phyloP scores from a whole-genome alignment of 768 basidiomycete species.

The Amanita exitialis region DNA sequence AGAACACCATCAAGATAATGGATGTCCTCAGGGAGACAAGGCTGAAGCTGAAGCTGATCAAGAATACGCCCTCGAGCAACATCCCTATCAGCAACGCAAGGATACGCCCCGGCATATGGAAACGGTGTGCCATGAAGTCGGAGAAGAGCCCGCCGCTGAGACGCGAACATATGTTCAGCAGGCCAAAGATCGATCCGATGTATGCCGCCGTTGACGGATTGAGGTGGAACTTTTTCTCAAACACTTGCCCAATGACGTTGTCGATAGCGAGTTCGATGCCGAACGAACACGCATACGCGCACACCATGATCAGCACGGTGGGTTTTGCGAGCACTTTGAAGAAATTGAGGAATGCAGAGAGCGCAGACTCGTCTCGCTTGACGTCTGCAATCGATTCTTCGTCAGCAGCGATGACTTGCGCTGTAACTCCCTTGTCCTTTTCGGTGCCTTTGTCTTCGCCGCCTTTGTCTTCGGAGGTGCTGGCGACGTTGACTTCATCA shows the following conservation, averaged over 20 bases:
- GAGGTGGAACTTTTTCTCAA: constrained; percentile 26
- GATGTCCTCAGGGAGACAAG: not conserved
- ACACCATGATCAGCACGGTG: constrained; percentile 43
- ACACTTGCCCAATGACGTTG: constrained; percentile 36
- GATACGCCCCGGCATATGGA: constrained; percentile 1
- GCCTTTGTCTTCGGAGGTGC: not conserved
- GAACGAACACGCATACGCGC: constrained; percentile 46
- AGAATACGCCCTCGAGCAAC: not conserved
- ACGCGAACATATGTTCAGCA: constrained; percentile 2
- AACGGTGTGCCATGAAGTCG: constrained; percentile 3
- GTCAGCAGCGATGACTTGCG: not conserved
- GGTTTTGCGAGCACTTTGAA: constrained; percentile 26
- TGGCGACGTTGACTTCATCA: not conserved
- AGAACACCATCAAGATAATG: constrained; percentile 4
- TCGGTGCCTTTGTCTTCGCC: not conserved
- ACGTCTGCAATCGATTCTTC: not conserved
- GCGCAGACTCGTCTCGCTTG: constrained; percentile 2
- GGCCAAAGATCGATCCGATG: constrained; percentile 21
- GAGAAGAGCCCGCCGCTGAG: constrained; percentile 4
- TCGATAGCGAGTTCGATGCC: constrained; percentile 51
- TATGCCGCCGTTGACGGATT: constrained; percentile 45
- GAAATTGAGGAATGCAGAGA: constrained; percentile 19
- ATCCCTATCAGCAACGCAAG: not conserved
- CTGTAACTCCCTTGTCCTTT: not conserved
- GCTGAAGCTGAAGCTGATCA: constrained; percentile 1